Evolutionary conservation across 768 basidiomycete species (phyloP).

Genomic region (Boletus subparvulus): DNA sequence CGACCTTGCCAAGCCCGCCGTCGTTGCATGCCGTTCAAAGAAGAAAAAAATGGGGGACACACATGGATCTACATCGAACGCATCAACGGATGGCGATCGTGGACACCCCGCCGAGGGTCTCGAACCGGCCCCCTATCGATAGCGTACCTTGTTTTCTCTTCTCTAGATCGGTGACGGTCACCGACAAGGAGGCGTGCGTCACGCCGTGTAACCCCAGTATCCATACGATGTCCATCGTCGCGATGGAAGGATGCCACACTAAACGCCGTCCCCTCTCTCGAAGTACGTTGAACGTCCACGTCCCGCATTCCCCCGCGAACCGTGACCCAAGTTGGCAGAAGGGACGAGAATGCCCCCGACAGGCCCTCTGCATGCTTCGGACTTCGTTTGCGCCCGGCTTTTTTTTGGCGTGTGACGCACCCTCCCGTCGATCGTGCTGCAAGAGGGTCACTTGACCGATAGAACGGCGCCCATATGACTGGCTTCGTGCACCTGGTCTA

Average conservation of each 20-base stretch:
- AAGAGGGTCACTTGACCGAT: background rate
- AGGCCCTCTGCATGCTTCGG: background rate
- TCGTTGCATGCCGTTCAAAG: background rate
- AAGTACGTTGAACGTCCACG: background rate
- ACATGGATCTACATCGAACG: background rate
- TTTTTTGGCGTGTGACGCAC: background rate
- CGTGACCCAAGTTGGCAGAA: no score
- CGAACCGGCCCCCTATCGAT: background rate
- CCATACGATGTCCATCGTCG: background rate
- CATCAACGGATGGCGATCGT: background rate
- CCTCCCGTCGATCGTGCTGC: background rate
- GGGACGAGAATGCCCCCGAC: background rate
- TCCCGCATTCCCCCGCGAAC: no score
- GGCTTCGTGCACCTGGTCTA: background rate
- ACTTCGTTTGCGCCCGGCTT: background rate
- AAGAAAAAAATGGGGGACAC: background rate
- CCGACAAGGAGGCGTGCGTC: no score
- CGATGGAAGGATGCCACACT: no score
- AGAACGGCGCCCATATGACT: background rate
- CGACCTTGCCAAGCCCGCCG: background rate
- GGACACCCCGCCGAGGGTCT: background rate
- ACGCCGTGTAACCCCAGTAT: background rate
- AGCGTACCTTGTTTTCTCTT: background rate
- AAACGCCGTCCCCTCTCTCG: no score
- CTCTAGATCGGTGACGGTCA: no score